Conservation (phyloP, 805 yeast species). For the Suhomyces kilbournensis region DNA sequence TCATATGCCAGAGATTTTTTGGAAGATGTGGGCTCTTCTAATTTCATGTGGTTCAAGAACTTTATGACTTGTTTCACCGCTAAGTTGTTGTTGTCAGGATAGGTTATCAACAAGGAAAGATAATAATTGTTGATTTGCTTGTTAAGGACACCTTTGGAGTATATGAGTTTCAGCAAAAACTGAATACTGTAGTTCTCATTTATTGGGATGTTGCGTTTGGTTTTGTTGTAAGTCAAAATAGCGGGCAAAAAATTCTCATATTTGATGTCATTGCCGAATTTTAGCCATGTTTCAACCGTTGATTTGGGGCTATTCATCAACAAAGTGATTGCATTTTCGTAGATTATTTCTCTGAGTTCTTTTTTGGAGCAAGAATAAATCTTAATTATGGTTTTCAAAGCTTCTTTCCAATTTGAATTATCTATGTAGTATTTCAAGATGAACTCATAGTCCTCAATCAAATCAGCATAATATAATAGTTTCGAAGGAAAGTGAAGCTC, state of each 20-base stretch:
- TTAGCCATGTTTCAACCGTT: conserved; percentile 79
- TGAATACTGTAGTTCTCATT: conserved; percentile 61
- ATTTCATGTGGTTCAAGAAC: conserved; percentile 24
- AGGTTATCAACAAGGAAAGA: conserved; percentile 61
- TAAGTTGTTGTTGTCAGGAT: conserved; percentile 19
- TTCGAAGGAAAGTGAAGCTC: conserved; percentile 65
- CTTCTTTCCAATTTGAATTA: conserved; percentile 68
- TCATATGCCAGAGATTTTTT: conserved; percentile 44
- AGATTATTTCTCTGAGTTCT: conserved; percentile 39
- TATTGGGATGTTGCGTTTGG: conserved; percentile 33
- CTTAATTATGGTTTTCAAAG: conserved; percentile 55
- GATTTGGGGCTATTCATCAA: conserved; percentile 63
- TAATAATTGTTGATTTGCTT: conserved; percentile 64
- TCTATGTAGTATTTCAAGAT: conserved; percentile 69
- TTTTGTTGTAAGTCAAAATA: conserved; percentile 62
- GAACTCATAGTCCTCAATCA: conserved; percentile 64
- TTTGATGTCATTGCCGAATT: conserved; percentile 45
- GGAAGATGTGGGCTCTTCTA: conserved; percentile 10
- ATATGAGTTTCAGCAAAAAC: conserved; percentile 53
- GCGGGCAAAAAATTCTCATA: conserved; percentile 73
- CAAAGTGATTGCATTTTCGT: conserved; percentile 66
- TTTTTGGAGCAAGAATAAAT: conserved; percentile 33
- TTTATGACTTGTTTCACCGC: conserved; percentile 29
- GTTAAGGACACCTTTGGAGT: conserved; percentile 38
- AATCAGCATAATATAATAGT: conserved; percentile 63